These are phyloP conservation scores for Capillidium heterosporum DNA, from an alignment of 371 early-diverging fungal species.

Conservation along the genomic window DNA sequence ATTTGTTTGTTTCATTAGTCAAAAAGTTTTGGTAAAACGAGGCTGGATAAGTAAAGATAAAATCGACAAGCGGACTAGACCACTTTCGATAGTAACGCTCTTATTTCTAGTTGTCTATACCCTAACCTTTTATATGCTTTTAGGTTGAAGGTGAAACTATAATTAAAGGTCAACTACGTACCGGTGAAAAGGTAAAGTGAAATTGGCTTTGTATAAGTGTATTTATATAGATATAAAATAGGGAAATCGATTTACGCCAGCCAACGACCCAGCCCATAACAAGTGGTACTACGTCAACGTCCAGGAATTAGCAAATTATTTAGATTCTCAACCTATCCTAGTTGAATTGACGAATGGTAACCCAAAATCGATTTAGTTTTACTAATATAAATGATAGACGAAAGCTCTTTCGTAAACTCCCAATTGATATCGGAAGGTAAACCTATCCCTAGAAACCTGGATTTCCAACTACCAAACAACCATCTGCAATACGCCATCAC, in stretches of 20 bases:
- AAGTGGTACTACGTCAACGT: constrained; percentile 76
- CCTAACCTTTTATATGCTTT: background rate
- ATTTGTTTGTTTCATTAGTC: too few species aligned
- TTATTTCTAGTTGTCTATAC: background rate
- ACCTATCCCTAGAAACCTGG: constrained; percentile 49
- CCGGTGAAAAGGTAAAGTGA: constrained; percentile 32
- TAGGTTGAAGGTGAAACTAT: constrained; percentile 22
- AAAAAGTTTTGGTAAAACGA: constrained; percentile 59
- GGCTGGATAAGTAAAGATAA: constrained; percentile 73
- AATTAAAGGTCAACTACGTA: constrained; percentile 39
- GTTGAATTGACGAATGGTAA: constrained; percentile 50
- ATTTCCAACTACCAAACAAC: constrained; percentile 60
- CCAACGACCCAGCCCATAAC: constrained; percentile 35
- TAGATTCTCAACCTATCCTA: constrained; percentile 42
- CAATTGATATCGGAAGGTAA: constrained; percentile 33
- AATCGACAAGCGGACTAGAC: constrained; percentile 29
- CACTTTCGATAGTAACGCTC: constrained; percentile 26
- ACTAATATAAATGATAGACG: constrained; percentile 9
- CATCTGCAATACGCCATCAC: constrained; percentile 76
- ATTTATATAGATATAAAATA: constrained; percentile 7
- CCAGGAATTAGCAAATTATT: constrained; percentile 44
- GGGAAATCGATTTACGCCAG: constrained; percentile 43
- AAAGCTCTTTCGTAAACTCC: constrained; percentile 19
- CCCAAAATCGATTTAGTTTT: background rate
- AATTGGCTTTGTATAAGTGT: background rate